phyloP scores from a whole-genome alignment of 306 rosid species.

The Mucuna pruriens region DNA sequence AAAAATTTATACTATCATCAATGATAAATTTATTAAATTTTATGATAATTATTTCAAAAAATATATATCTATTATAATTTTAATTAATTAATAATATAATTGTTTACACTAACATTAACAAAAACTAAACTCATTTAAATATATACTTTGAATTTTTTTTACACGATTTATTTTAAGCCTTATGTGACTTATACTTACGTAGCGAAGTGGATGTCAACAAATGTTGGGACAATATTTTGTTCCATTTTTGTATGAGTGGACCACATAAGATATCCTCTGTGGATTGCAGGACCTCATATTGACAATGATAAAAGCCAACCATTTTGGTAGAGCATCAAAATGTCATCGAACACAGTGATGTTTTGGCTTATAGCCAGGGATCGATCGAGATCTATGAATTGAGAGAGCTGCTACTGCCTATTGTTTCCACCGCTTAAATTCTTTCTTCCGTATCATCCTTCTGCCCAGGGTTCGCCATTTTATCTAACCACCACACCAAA shows the following conservation, averaged over 20 bases:
- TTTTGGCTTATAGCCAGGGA: conserved; percentile 21
- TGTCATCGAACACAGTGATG: conserved; percentile 14
- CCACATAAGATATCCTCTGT: neutral
- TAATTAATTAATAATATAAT: no score
- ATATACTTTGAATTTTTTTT: neutral
- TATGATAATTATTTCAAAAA: no score
- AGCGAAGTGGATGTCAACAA: neutral
- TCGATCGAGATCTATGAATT: neutral
- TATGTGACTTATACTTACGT: neutral
- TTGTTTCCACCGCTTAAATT: conserved; percentile 21
- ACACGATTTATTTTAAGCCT: neutral
- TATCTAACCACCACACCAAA: conserved; percentile 20
- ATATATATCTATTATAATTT: no score
- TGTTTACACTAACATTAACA: no score
- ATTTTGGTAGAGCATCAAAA: conserved; percentile 25
- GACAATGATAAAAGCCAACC: neutral
- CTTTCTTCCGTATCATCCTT: neutral
- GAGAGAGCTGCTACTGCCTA: neutral
- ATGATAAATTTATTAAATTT: no score
- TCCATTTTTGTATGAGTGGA: neutral
- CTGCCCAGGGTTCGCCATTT: neutral
- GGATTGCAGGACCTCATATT: neutral
- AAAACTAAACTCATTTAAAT: no score
- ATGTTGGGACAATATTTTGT: neutral
- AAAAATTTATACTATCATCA: no score